Percentiles rank a stretch among this genome's conserved stretches.
These are phyloP conservation scores for Aspergillus heteromorphus DNA, from an alignment of 495 filamentous ascomycete genomes.

Conservation along the genomic window DNA sequence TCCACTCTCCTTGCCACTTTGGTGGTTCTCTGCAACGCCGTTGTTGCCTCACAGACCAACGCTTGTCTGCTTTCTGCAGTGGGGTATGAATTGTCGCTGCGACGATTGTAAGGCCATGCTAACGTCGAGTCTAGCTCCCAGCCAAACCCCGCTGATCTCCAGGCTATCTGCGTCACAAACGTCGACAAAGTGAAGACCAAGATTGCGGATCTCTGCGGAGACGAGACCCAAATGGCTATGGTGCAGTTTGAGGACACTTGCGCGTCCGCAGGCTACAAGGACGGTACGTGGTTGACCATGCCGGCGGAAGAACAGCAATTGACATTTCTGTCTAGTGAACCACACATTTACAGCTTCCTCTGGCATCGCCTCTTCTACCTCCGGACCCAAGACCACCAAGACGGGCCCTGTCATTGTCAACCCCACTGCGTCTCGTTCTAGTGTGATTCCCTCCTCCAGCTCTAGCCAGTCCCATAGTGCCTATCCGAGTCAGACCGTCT, in stretches of 20 bases:
- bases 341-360: constrained; percentile 3
- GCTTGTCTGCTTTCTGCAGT: constrained; percentile 35
- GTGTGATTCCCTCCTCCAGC: constrained; percentile 3
- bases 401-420: constrained; percentile 20
- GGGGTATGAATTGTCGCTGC: constrained; percentile 22
- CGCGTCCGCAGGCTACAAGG: constrained; percentile 25
- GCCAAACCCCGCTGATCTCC: constrained; percentile 25
- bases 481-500: constrained; percentile 7
- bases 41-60: constrained; percentile 21
- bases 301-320: background rate
- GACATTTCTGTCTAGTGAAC: background rate
- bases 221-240: constrained; percentile 25
- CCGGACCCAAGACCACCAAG: constrained; percentile 12
- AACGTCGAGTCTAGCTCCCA: constrained; percentile 17
- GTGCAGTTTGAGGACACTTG: constrained; percentile 30
- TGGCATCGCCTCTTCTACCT: constrained; percentile 12
- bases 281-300: constrained; percentile 23
- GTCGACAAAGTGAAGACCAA: constrained; percentile 25
- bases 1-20: constrained; percentile 29
- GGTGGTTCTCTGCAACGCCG: constrained; percentile 33
- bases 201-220: constrained; percentile 25
- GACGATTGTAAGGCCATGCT: constrained; percentile 7
- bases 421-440: constrained; percentile 9
- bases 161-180: constrained; percentile 26
- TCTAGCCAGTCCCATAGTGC: constrained; percentile 7